Percentiles rank a stretch among this genome's conserved stretches.
These are phyloP conservation scores for Penicillium chermesinum DNA, from an alignment of 495 filamentous ascomycete genomes.

Conservation along the genomic window DNA sequence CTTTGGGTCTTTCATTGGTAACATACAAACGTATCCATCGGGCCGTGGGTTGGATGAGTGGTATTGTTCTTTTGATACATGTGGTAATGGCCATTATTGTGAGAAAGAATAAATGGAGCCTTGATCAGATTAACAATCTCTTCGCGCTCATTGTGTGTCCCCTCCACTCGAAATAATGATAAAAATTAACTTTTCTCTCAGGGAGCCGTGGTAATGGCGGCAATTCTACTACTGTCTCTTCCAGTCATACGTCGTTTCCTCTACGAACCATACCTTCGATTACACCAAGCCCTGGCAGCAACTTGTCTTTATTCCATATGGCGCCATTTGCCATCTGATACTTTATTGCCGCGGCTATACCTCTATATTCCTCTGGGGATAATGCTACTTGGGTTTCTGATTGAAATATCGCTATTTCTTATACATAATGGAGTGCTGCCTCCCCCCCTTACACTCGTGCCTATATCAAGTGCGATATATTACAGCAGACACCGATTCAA, in stretches of 20 bases:
- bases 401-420: constrained; percentile 14
- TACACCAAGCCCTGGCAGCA: constrained; percentile 17
- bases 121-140: constrained; percentile 1
- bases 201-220: constrained; percentile 10
- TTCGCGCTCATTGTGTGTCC: constrained; percentile 7
- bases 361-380: constrained; percentile 22
- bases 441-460: constrained; percentile 3
- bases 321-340: constrained; percentile 15
- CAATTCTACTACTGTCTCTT: constrained; percentile 16
- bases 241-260: constrained; percentile 9
- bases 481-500: background rate
- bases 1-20: constrained; percentile 2
- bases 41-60: constrained; percentile 7
- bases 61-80: constrained; percentile 4
- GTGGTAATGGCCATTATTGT: background rate
- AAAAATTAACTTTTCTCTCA: constrained; percentile 5
- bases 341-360: constrained; percentile 14
- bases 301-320: constrained; percentile 17
- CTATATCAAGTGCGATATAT: constrained; percentile 5
- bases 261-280: constrained; percentile 24
- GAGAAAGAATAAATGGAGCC: constrained; percentile 1
- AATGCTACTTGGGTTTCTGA: constrained; percentile 17
- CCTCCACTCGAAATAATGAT: background rate
- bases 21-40: constrained; percentile 3
- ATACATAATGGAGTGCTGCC: constrained; percentile 12